Percentiles rank a stretch among this genome's conserved stretches.
Conservation (phyloP, 192 early-diverging fungal genomes). For the Gamsiella multidivaricata region DNA sequence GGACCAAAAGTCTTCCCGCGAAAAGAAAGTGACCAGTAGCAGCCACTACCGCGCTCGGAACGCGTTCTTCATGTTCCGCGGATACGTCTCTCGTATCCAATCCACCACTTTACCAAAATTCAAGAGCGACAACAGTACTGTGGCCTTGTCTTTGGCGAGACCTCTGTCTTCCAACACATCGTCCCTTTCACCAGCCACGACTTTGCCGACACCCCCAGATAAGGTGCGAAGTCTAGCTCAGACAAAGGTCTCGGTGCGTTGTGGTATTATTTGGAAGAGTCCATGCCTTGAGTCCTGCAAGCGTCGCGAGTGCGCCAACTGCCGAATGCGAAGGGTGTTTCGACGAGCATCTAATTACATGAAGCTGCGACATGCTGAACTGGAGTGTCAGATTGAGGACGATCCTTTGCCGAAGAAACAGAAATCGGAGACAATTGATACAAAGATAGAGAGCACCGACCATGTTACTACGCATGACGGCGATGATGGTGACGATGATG, state of each 20-base stretch:
- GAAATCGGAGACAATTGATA: neutral
- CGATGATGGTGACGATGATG: neutral
- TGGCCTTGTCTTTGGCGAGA: neutral
- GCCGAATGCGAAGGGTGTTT: conserved; percentile 29
- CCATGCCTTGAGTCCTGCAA: conserved; percentile 11
- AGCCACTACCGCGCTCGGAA: conserved; percentile 28
- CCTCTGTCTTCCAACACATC: neutral
- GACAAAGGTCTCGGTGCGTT: conserved; percentile 26
- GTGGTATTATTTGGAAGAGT: conserved; percentile 17
- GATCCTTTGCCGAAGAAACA: too few species aligned
- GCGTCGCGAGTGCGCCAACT: conserved; percentile 17
- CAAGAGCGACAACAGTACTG: neutral
- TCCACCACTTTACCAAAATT: neutral
- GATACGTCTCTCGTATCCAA: conserved; percentile 26
- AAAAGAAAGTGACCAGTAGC: conserved; percentile 16
- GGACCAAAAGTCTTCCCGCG: too few species aligned
- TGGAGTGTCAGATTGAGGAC: conserved; percentile 21
- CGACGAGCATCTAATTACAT: conserved; percentile 9
- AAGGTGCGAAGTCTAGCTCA: neutral
- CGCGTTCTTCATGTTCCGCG: conserved; percentile 39
- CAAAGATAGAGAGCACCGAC: too few species aligned
- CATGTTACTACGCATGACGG: neutral
- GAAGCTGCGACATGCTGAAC: conserved; percentile 22
- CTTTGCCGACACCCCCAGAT: too few species aligned
- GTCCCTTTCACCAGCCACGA: neutral